Evolutionary conservation across 331 rosid species (phyloP).

Genomic region (Acacia concinna): DNA sequence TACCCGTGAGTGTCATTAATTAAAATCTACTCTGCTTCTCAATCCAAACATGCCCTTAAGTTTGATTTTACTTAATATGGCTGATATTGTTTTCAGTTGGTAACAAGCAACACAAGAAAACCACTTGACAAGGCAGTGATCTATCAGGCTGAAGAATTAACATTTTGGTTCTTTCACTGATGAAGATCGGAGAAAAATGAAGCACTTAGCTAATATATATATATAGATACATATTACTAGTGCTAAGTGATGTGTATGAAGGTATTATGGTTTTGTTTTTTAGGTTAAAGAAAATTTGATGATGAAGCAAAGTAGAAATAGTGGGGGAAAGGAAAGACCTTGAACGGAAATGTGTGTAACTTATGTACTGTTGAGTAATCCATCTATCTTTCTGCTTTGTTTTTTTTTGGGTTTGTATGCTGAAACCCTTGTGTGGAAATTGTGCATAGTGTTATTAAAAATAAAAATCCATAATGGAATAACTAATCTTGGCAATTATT

Average conservation of each 20-base stretch:
- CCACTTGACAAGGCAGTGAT: conserved; percentile 37
- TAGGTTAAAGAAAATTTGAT: conserved; percentile 30
- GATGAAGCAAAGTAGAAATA: conserved; percentile 45
- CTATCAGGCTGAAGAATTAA: conserved; percentile 21
- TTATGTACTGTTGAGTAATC: conserved; percentile 38
- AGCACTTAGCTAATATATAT: not conserved
- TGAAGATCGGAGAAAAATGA: conserved; percentile 28
- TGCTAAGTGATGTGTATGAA: conserved; percentile 40
- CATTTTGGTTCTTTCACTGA: conserved; percentile 42
- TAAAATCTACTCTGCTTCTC: not conserved
- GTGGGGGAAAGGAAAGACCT: conserved; percentile 30
- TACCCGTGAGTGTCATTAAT: conserved; percentile 52
- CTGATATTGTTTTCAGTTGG: conserved; percentile 47
- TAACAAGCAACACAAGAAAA: conserved; percentile 49
- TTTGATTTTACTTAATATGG: not conserved
- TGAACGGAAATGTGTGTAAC: conserved; percentile 34
- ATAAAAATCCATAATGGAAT: not conserved
- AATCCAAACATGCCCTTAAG: not conserved
- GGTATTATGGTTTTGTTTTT: conserved; percentile 18
- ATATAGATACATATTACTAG: not conserved
- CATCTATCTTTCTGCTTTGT: conserved; percentile 35
- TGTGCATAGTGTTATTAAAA: not conserved
- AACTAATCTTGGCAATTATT: too few species aligned
- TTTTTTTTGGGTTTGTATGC: conserved; percentile 37
- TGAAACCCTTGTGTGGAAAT: not conserved